These are phyloP conservation scores for Aspergillus glaucus DNA, from an alignment of 2,329 filamentous ascomycete species.

Conservation along the genomic window DNA sequence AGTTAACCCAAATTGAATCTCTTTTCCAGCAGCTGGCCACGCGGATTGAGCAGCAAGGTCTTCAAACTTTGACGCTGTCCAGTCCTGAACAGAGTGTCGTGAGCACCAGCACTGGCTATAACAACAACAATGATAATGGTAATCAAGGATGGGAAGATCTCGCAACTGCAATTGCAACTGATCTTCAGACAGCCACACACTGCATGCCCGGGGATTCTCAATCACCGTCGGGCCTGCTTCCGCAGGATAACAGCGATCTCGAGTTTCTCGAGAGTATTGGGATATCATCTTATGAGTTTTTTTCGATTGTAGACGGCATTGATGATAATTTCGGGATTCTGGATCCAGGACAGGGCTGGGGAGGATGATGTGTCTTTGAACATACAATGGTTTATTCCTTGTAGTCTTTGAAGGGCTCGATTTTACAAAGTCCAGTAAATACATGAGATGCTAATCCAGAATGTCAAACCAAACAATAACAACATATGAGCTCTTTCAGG, in stretches of 20 bases:
- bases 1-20: constrained; percentile 22
- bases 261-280: constrained; percentile 31
- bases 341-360: not conserved
- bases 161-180: not conserved
- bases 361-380: too few species aligned
- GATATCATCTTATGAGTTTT: constrained; percentile 33
- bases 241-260: constrained; percentile 13
- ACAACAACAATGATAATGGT: not conserved
- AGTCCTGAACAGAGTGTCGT: not conserved
- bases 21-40: constrained; percentile 24
- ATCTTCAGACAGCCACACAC: not conserved
- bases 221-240: not conserved
- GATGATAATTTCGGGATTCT: constrained; percentile 3
- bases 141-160: not conserved
- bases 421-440: too few species aligned
- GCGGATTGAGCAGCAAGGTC: constrained; percentile 20
- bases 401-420: too few species aligned
- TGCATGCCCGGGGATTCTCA: not conserved
- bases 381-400: too few species aligned
- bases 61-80: constrained; percentile 20
- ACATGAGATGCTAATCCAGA: too few species aligned
- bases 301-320: constrained; percentile 34
- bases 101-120: too few species aligned
- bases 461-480: too few species aligned
- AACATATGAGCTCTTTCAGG: too few species aligned